A percentile compares a stretch with the other conserved stretches of the same genome.
Conservation (phyloP, 345 rosid species). For the Boechera stricta region DNA sequence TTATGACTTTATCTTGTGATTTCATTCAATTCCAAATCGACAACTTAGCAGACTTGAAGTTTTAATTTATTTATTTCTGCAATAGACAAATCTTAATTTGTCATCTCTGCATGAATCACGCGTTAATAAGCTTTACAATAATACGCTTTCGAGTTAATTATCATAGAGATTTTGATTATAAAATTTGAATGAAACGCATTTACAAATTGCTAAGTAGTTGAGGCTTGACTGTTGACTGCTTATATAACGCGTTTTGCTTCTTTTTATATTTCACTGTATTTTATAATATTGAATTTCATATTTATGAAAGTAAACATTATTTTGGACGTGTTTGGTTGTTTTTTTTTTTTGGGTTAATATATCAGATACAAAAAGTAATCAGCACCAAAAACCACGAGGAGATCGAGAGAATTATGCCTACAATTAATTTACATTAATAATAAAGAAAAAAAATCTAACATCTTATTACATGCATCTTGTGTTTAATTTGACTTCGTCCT, state of each 20-base stretch:
- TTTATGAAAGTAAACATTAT: background rate
- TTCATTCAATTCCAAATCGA: slow-evolving; percentile 17
- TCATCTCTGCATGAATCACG: slow-evolving; percentile 35
- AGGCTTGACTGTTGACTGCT: slow-evolving; percentile 25
- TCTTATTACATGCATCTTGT: background rate
- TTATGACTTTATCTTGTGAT: background rate
- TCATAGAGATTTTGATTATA: slow-evolving; percentile 1
- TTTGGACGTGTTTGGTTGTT: background rate
- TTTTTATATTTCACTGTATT: background rate
- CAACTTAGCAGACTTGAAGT: background rate
- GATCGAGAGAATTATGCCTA: background rate
- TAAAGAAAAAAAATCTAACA: background rate
- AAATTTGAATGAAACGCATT: background rate
- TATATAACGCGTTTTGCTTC: slow-evolving; percentile 25
- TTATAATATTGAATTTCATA: background rate
- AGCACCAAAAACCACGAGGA: background rate
- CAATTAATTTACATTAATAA: background rate
- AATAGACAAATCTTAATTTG: background rate
- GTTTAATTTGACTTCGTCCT: slow-evolving; percentile 26
- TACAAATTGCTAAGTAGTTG: background rate
- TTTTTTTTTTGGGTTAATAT: background rate
- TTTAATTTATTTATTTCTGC: background rate
- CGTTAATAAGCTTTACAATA: slow-evolving; percentile 19
- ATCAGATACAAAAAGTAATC: background rate
- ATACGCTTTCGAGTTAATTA: background rate